phyloP scores from a whole-genome alignment of 768 basidiomycete genomes.

The Psilocybe subaeruginosa region DNA sequence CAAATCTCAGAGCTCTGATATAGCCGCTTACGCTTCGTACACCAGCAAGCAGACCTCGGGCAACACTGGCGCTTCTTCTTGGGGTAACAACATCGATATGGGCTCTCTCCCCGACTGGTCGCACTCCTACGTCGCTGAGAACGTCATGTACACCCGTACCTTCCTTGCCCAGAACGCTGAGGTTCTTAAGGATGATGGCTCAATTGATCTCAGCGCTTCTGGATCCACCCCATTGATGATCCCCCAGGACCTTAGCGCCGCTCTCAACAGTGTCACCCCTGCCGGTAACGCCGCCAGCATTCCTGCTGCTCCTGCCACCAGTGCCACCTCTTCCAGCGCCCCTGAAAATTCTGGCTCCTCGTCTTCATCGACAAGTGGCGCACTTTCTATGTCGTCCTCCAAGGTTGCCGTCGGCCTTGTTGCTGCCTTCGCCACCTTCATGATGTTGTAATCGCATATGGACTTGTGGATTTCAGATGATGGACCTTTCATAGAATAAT shows the following conservation, averaged over 20 bases:
- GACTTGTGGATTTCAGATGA: conserved; percentile 16
- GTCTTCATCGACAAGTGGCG: conserved; percentile 38
- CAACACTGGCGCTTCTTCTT: conserved; percentile 50
- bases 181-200: conserved; percentile 50
- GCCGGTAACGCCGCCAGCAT: conserved; percentile 22
- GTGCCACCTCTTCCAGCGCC: conserved; percentile 28
- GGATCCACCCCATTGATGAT: conserved; percentile 55
- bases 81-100: conserved; percentile 71
- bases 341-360: conserved; percentile 21
- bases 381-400: conserved; percentile 49
- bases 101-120: conserved; percentile 56
- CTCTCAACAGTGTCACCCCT: conserved; percentile 40
- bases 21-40: conserved; percentile 60
- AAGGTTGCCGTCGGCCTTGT: conserved; percentile 50
- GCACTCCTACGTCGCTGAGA: conserved; percentile 51
- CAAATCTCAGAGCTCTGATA: conserved; percentile 49
- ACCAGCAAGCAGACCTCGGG: conserved; percentile 48
- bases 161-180: conserved; percentile 55
- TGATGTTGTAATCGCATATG: conserved; percentile 46
- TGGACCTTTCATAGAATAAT: conserved; percentile 33
- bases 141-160: conserved; percentile 54
- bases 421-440: conserved; percentile 47
- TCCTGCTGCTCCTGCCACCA: conserved; percentile 30
- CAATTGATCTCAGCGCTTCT: conserved; percentile 48
- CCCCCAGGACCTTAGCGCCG: conserved; percentile 58